Conservation (phyloP, 1,284 basidiomycete genomes). For the Retiboletus flavoniger region DNA sequence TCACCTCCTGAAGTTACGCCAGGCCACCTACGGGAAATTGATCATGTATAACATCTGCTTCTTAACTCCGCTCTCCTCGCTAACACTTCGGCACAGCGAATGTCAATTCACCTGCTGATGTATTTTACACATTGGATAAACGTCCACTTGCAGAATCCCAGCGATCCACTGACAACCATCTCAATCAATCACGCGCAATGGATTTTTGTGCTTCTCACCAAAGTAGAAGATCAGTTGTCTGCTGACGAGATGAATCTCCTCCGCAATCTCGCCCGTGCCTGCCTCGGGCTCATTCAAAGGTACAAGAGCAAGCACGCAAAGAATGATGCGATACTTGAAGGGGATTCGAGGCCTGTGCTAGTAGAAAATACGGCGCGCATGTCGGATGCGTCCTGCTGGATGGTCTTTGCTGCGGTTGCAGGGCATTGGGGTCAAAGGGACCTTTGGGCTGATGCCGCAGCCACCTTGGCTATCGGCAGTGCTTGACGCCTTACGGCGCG, state of each 20-base stretch:
- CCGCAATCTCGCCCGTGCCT: constrained; percentile 75
- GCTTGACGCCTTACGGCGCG: constrained; percentile 15
- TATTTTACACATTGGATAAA: constrained; percentile 83
- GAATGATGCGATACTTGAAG: not conserved
- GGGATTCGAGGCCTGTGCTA: constrained; percentile 1
- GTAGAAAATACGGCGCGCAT: constrained; percentile 29
- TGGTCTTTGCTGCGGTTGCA: constrained; percentile 71
- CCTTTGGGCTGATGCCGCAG: constrained; percentile 77
- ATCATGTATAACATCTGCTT: constrained; percentile 50
- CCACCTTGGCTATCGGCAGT: constrained; percentile 33
- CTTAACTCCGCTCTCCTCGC: not conserved
- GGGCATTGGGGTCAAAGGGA: constrained; percentile 86
- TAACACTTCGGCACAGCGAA: constrained; percentile 45
- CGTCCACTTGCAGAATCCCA: constrained; percentile 50
- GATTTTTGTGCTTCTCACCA: constrained; percentile 79
- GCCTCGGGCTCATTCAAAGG: constrained; percentile 46
- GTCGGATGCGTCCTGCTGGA: constrained; percentile 75
- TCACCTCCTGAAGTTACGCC: constrained; percentile 42
- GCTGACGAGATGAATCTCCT: constrained; percentile 79
- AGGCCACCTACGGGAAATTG: constrained; percentile 52
- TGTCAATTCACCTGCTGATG: constrained; percentile 73
- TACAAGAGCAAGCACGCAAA: not conserved
- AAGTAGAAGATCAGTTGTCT: constrained; percentile 69
- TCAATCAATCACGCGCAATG: constrained; percentile 73
- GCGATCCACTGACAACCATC: constrained; percentile 43